Evolutionary conservation across 805 yeast species (phyloP), one percentile per base, ranked within the genome.

Genomic region (Wickerhamiella australiensis): DNA sequence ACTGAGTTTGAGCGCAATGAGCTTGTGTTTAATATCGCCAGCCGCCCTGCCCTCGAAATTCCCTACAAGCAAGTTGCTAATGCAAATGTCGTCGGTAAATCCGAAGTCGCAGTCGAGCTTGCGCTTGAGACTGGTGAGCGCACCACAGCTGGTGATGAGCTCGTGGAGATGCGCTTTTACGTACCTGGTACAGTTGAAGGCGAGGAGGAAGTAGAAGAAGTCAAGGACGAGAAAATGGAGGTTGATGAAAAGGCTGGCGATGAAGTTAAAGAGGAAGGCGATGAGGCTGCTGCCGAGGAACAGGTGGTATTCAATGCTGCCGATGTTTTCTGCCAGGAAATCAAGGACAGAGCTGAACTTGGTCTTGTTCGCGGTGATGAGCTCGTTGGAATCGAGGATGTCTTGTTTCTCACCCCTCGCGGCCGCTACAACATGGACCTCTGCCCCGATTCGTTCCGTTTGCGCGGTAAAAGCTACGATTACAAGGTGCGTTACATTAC

Each of bases 371-470:
- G 95, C 0, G 97, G 97, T 36, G 95, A 88, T 56, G 92, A 95
- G 7, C 82, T 92, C 63, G 96, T 86, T 3, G 83, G 96, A 5
- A 88, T 90, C 68, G 77, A 83, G 46, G 97, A 90, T 59, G 79
- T 88, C 3, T 73, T 90, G 63, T 86, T 92, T 73, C 77, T 92
- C 52, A 92, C 97, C 1, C 98, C 98, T 60, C 81, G 98, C 75
- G 98, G 98, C 56, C 90, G 98, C 66, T 92, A 88, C 65, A 97
- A 92, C 65, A 83, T 92, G 59, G 96, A 90, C 66, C 82, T 92
- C 80, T 92, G 85, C 67, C 80, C 85, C 31, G 76, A 78, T 26
- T 83, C 92, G 47, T 76, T 92, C 66, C 79, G 97, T 62, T 74
- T 92, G 47, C 79, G 98, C 60, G 99, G 99, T 64, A 92, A 90